Evolutionary conservation across 2,329 filamentous ascomycete species (phyloP).

Genomic region (Lanzia echinophila): DNA sequence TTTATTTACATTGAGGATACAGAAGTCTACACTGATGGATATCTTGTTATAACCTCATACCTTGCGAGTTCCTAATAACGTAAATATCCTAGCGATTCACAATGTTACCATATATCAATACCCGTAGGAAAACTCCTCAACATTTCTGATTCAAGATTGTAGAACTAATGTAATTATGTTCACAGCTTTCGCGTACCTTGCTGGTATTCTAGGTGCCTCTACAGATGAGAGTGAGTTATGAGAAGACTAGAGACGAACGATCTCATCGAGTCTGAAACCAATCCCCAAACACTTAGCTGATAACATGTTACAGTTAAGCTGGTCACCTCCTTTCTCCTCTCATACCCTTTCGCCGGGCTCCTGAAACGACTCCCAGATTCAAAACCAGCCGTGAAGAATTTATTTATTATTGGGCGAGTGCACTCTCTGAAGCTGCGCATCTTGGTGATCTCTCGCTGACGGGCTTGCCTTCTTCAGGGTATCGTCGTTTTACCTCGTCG

Average conservation of each 20-base stretch:
- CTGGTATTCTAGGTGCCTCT: constrained; percentile 52
- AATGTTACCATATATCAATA: constrained; percentile 60
- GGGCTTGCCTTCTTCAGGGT: constrained; percentile 42
- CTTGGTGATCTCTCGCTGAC: constrained; percentile 5
- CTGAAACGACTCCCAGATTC: constrained; percentile 87
- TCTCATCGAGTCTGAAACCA: not conserved
- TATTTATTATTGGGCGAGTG: constrained; percentile 70
- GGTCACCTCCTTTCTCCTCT: constrained; percentile 81
- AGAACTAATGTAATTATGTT: constrained; percentile 22
- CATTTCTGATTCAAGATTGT: not conserved
- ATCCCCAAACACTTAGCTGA: not conserved
- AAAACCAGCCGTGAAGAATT: constrained; percentile 77
- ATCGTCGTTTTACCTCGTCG: constrained; percentile 84
- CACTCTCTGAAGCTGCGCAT: constrained; percentile 1
- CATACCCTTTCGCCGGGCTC: constrained; percentile 82
- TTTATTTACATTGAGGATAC: not conserved
- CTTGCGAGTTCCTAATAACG: too few relatives aligned
- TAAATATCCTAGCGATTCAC: not conserved
- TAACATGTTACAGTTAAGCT: constrained; percentile 68
- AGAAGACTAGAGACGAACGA: not conserved
- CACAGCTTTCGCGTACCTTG: constrained; percentile 55
- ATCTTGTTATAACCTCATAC: not conserved
- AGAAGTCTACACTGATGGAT: constrained; percentile 18
- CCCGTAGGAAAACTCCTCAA: constrained; percentile 38
- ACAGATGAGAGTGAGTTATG: constrained; percentile 53